phyloP scores from a whole-genome alignment of 1,139 yeast species.

The Yarrowia galli region DNA sequence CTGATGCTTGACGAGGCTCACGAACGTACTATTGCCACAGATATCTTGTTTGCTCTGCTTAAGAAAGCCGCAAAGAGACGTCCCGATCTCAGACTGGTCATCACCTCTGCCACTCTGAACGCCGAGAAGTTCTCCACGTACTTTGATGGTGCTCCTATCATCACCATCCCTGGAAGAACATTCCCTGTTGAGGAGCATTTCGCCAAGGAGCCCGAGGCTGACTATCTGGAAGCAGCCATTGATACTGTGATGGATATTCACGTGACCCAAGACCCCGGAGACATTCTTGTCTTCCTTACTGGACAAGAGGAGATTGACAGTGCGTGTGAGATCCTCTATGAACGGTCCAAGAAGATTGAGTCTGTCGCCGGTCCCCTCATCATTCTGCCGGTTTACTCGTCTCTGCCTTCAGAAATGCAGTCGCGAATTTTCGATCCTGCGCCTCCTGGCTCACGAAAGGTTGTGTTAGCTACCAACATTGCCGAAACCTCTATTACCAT shows the following conservation, averaged over 20 bases:
- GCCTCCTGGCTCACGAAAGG: conserved; percentile 73
- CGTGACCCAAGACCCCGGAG: conserved; percentile 77
- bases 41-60: conserved; percentile 83
- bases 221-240: conserved; percentile 80
- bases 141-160: conserved; percentile 79
- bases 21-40: conserved; percentile 94
- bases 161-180: conserved; percentile 87
- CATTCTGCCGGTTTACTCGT: conserved; percentile 86
- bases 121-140: conserved; percentile 80
- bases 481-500: conserved; percentile 85
- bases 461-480: conserved; percentile 78
- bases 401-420: conserved; percentile 79
- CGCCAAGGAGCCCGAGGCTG: conserved; percentile 81
- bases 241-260: conserved; percentile 87
- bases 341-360: conserved; percentile 72
- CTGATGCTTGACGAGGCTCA: conserved; percentile 96
- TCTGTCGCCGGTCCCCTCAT: conserved; percentile 69
- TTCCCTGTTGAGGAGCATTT: conserved; percentile 85
- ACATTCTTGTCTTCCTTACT: conserved; percentile 81
- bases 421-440: conserved; percentile 76
- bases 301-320: conserved; percentile 96
- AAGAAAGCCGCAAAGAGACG: conserved; percentile 73
- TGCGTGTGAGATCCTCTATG: conserved; percentile 75
- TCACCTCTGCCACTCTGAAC: conserved; percentile 93
- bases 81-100: conserved; percentile 78